Conservation (phyloP, 2,329 filamentous ascomycete genomes). For the Huntiella decipiens region DNA sequence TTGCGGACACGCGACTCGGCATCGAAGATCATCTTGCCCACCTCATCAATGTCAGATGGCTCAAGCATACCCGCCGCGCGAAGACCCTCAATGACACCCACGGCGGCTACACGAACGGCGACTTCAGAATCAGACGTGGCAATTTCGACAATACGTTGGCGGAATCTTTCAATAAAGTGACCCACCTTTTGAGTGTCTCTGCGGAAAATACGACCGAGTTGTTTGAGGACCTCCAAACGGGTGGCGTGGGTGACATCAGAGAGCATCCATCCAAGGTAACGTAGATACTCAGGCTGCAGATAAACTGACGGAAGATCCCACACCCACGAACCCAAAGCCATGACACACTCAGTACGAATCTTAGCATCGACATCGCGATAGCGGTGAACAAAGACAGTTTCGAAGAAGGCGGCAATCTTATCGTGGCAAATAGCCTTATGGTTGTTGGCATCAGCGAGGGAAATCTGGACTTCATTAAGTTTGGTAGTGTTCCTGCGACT, state of each 20-base stretch:
- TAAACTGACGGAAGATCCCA: constrained; percentile 67
- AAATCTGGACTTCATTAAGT: constrained; percentile 52
- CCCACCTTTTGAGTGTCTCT: constrained; percentile 67
- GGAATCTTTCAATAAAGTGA: constrained; percentile 85
- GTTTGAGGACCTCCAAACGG: constrained; percentile 69
- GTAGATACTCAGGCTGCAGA: constrained; percentile 74
- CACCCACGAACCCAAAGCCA: constrained; percentile 79
- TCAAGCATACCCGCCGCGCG: constrained; percentile 74
- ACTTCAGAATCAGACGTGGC: constrained; percentile 70
- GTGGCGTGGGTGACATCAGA: constrained; percentile 61
- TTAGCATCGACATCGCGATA: constrained; percentile 86
- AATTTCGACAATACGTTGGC: constrained; percentile 77
- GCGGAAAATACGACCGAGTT: constrained; percentile 62
- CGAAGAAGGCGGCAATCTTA: constrained; percentile 69
- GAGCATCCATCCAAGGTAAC: constrained; percentile 89
- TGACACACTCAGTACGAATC: constrained; percentile 75
- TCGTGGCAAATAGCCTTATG: constrained; percentile 51
- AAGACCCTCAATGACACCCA: constrained; percentile 65
- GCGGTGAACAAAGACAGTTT: constrained; percentile 83
- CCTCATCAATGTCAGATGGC: constrained; percentile 72
- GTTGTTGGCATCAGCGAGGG: constrained; percentile 49
- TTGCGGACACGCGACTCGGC: constrained; percentile 68
- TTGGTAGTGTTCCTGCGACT: constrained; percentile 60
- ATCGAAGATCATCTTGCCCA: constrained; percentile 81
- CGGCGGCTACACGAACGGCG: constrained; percentile 58